Evolutionary conservation across 768 basidiomycete genomes (phyloP), one percentile per base, ranked within the genome.

Genomic region (Leucogyrophana mollusca): DNA sequence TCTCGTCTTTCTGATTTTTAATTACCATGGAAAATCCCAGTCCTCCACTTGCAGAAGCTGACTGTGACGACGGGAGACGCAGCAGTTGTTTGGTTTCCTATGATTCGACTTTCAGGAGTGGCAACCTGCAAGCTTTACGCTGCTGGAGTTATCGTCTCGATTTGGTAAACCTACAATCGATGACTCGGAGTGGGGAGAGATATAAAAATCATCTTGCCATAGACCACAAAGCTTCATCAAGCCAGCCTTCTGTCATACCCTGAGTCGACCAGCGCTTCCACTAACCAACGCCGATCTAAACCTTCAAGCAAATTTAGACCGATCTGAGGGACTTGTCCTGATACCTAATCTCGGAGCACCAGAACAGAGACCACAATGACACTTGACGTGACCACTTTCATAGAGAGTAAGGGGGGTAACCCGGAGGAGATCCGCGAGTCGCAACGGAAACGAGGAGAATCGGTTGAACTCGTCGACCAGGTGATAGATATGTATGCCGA

Each of bases 381-480:
- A 13, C 73, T 93, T 55, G 90, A 93, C 72, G 73, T 92, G 18
- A 73, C 82, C 9, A 77, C 73, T 45, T 93, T 93, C 56, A 89
- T 93, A 55, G 84, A 90, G 60, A 80, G 69, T 69, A 93, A 92
- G 64, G 96, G 94, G 20, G 96, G 96, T 27, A 90, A 96, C 71
- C 83, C 94, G 13, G 84, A 88, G 54, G 80, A 84, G 60, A 94
- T 98, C 51, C 74, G 87, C 46, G 92, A 92, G 58, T 97, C 94
- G 3, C 95, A 99, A 72, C 75, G 83, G 58, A 94, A 91, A 69
- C 82, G 96, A 39, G 90, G 89, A 9, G 85, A 92, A 46, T 78
- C 88, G 16, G 90, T 90, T 42, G 94, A 94, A 65, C 65, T 96
- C 55, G 94, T 98, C 13, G 94, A 97, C 67, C 92, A 98, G 65